Percentiles rank a stretch among this genome's conserved stretches.
phyloP scores from a whole-genome alignment of 1,139 yeast species.

The Saccharomyces hybrid region DNA sequence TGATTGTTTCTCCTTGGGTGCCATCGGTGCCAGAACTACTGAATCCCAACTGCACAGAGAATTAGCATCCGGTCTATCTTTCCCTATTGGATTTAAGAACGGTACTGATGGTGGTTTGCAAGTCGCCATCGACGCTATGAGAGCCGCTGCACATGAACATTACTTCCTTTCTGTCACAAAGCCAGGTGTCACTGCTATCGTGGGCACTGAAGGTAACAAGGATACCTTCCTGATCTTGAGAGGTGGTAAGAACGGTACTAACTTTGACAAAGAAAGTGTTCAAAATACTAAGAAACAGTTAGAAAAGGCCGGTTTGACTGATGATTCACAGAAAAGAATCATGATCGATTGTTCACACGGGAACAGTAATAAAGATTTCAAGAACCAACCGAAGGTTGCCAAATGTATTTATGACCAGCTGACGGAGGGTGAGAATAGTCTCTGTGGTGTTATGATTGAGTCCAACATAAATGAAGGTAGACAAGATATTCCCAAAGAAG shows the following conservation, averaged over 20 bases:
- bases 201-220: slow-evolving; percentile 88
- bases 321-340: slow-evolving; percentile 54
- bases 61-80: slow-evolving; percentile 86
- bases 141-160: slow-evolving; percentile 89
- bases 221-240: slow-evolving; percentile 87
- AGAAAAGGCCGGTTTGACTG: slow-evolving; percentile 47
- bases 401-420: slow-evolving; percentile 71
- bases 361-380: slow-evolving; percentile 82
- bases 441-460: slow-evolving; percentile 96
- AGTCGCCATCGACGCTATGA: slow-evolving; percentile 89
- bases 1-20: slow-evolving; percentile 87
- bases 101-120: slow-evolving; percentile 93
- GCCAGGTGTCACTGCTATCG: slow-evolving; percentile 92
- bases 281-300: slow-evolving; percentile 60
- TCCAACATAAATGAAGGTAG: slow-evolving; percentile 86
- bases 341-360: slow-evolving; percentile 99
- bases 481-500: slow-evolving; percentile 78
- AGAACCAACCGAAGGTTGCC: slow-evolving; percentile 92
- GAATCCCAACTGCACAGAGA: slow-evolving; percentile 96
- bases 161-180: slow-evolving; percentile 91
- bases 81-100: slow-evolving; percentile 96
- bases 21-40: slow-evolving; percentile 96
- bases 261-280: slow-evolving; percentile 72
- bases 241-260: slow-evolving; percentile 92
- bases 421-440: slow-evolving; percentile 60